Evolutionary conservation across 257 asterid genomes (phyloP).

Genomic region (Solanum medicagineum): DNA sequence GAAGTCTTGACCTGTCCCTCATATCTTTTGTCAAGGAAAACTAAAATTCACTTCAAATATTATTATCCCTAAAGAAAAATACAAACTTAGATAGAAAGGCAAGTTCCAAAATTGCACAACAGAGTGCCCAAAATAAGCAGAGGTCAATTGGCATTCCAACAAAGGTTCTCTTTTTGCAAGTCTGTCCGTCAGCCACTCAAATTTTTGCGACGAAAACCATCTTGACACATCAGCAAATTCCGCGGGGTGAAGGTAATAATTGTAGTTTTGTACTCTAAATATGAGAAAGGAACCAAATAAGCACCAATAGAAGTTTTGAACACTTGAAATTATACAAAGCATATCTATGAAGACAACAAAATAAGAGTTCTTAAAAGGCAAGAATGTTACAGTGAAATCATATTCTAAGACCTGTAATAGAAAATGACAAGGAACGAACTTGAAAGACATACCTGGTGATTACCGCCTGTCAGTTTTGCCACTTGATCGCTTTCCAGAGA

Average conservation of each 20-base stretch:
- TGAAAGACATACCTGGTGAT: conserved; percentile 25
- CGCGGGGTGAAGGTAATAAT: neutral
- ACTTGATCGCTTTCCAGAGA: conserved; percentile 66
- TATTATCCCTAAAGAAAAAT: neutral
- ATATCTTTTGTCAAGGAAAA: neutral
- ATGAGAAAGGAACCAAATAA: neutral
- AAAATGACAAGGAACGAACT: neutral
- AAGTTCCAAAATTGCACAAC: neutral
- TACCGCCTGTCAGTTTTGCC: conserved; percentile 88
- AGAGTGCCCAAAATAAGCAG: neutral
- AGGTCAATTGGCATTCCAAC: neutral
- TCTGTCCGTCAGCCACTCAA: neutral
- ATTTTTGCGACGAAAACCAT: neutral
- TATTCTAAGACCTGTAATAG: neutral
- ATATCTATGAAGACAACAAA: neutral
- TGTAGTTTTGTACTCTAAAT: neutral
- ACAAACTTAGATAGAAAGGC: neutral
- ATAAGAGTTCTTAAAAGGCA: neutral
- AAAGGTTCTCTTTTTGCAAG: neutral
- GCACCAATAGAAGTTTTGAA: neutral
- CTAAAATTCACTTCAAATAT: neutral
- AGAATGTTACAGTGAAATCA: neutral
- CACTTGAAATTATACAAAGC: neutral
- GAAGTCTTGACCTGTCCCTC: neutral
- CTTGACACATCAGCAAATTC: neutral